These are phyloP conservation scores for Suhomyces atakaporum DNA, from an alignment of 1,139 yeast species.

Conservation along the genomic window DNA sequence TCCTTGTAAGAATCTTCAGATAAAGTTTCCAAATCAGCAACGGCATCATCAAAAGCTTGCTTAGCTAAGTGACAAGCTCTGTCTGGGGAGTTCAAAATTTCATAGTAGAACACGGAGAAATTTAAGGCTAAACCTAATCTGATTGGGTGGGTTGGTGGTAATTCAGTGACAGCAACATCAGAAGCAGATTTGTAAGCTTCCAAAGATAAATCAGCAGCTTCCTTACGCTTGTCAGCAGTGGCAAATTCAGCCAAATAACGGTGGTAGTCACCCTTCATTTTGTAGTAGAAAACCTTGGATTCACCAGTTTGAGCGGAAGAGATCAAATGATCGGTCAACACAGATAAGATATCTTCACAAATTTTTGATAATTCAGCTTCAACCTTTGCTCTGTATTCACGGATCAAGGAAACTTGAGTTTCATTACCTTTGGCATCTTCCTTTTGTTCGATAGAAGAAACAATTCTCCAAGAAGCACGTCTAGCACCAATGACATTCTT, in stretches of 20 bases:
- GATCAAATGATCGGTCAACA: conserved; percentile 84
- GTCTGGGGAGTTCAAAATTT: conserved; percentile 96
- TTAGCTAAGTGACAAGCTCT: conserved; percentile 98
- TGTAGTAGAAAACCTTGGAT: conserved; percentile 96
- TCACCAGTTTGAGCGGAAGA: conserved; percentile 96
- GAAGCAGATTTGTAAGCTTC: conserved; percentile 95
- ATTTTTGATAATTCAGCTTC: conserved; percentile 91
- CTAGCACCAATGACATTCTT: conserved; percentile 99
- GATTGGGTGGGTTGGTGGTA: conserved; percentile 98
- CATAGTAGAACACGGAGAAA: conserved; percentile 97
- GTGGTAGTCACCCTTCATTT: conserved; percentile 99
- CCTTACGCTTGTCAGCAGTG: conserved; percentile 85
- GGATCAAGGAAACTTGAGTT: conserved; percentile 82
- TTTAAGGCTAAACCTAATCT: conserved; percentile 97
- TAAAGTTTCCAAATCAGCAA: conserved; percentile 95
- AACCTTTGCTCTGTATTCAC: conserved; percentile 93
- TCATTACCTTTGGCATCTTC: conserved; percentile 96
- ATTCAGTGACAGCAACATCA: conserved; percentile 94
- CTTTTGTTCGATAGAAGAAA: conserved; percentile 95
- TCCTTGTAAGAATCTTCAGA: conserved; percentile 98
- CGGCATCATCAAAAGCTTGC: conserved; percentile 98
- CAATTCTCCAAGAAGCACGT: conserved; percentile 99
- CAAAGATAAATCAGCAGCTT: conserved; percentile 87
- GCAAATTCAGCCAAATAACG: conserved; percentile 99
- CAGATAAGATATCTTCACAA: conserved; percentile 90